phyloP scores from a whole-genome alignment of 768 basidiomycete genomes.

The Mycena haematopus region DNA sequence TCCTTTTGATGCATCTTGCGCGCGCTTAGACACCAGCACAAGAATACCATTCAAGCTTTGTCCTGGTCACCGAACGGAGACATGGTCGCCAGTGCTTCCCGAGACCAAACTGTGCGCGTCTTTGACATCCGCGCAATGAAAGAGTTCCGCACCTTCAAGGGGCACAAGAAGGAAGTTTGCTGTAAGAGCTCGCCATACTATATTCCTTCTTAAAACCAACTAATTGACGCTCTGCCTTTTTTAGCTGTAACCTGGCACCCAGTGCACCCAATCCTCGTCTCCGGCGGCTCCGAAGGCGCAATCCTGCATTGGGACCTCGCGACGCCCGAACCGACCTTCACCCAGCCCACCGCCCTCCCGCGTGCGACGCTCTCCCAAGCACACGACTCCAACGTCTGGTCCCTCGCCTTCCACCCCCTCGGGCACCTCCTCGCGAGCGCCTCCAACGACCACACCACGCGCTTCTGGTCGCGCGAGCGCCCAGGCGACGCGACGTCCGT shows the following conservation, averaged over 20 bases:
- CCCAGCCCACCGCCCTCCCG: constrained; percentile 57
- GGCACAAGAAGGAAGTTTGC: constrained; percentile 98
- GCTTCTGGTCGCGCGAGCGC: constrained; percentile 96
- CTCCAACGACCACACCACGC: constrained; percentile 97
- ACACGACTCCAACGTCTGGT: constrained; percentile 98
- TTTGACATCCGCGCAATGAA: constrained; percentile 99
- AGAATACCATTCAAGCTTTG: constrained; percentile 94
- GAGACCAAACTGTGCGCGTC: constrained; percentile 93
- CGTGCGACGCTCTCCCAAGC: constrained; percentile 92
- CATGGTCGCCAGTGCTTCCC: constrained; percentile 90
- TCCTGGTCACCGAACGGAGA: constrained; percentile 96
- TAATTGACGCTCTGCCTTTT: neutral
- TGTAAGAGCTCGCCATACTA: constrained; percentile 58
- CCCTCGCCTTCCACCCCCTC: constrained; percentile 92
- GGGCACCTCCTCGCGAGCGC: constrained; percentile 94
- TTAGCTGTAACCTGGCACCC: constrained; percentile 96
- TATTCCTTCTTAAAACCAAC: neutral
- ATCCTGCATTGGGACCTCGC: constrained; percentile 94
- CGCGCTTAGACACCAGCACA: constrained; percentile 85
- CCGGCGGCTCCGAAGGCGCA: constrained; percentile 93
- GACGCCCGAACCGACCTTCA: constrained; percentile 58
- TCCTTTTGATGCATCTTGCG: neutral
- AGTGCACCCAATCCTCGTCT: constrained; percentile 87
- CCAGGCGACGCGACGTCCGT: constrained; percentile 83
- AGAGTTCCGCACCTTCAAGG: constrained; percentile 88